Evolutionary conservation across 495 filamentous ascomycete species (phyloP).

Genomic region (Articulospora tetracladia): DNA sequence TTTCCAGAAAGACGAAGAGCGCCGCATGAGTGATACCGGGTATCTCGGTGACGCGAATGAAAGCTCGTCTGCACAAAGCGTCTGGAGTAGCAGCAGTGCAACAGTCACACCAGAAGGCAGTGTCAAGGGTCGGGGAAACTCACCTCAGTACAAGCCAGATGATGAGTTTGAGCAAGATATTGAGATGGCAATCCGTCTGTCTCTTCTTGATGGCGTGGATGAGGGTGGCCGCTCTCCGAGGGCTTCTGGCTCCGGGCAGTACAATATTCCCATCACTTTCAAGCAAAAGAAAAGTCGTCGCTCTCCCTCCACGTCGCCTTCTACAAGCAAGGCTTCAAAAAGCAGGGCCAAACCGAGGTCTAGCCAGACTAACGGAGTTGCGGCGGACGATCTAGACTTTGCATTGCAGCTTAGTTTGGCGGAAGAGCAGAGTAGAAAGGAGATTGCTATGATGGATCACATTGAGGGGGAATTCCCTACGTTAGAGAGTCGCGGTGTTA

Average conservation of each 20-base stretch:
- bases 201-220: conserved; percentile 61
- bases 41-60: conserved; percentile 44
- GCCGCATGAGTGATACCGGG: conserved; percentile 49
- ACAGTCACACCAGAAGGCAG: conserved; percentile 49
- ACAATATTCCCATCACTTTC: conserved; percentile 50
- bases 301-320: conserved; percentile 34
- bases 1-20: conserved; percentile 57
- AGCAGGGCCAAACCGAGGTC: conserved; percentile 7
- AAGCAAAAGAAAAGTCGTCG: conserved; percentile 39
- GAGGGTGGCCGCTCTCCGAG: conserved; percentile 69
- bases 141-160: conserved; percentile 47
- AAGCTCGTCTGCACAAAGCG: conserved; percentile 41
- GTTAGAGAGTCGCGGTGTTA: conserved; percentile 2
- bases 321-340: conserved; percentile 29
- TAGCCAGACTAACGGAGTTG: conserved; percentile 4
- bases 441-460: conserved; percentile 1
- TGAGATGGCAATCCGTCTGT: conserved; percentile 76
- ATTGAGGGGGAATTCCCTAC: conserved; percentile 16
- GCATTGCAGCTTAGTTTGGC: conserved; percentile 82
- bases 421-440: conserved; percentile 60
- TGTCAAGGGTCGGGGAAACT: conserved; percentile 33
- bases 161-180: conserved; percentile 69
- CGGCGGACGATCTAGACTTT: conserved; percentile 73
- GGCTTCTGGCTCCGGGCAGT: conserved; percentile 55
- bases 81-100: conserved; percentile 35